Conservation (phyloP, 75 land plant species). For the Pseudotsuga menziesii region DNA sequence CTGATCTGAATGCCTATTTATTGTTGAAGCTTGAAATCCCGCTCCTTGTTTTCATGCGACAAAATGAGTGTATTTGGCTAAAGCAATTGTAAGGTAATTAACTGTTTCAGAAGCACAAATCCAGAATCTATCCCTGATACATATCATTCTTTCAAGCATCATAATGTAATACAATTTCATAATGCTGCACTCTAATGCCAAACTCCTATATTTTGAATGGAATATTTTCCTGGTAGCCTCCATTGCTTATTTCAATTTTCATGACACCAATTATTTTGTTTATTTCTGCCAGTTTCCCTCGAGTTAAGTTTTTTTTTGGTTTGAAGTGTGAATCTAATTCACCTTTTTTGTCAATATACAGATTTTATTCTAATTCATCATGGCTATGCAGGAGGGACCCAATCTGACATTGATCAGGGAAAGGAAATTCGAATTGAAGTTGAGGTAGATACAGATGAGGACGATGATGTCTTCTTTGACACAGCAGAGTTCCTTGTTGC, state of each 20-base stretch:
- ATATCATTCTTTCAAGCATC: neutral
- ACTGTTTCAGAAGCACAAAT: no score
- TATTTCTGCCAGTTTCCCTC: neutral
- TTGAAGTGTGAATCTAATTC: neutral
- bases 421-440: constrained; percentile 8
- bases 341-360: neutral
- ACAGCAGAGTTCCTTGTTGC: constrained; percentile 19
- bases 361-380: neutral
- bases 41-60: neutral
- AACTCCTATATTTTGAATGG: neutral
- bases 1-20: neutral
- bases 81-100: no score
- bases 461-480: constrained; percentile 26
- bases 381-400: constrained; percentile 19
- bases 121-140: no score
- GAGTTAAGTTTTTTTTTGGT: neutral
- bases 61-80: neutral
- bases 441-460: constrained; percentile 30
- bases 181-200: neutral
- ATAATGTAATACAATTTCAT: neutral
- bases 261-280: neutral
- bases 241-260: neutral
- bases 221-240: neutral
- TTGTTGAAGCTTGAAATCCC: neutral
- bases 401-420: constrained; percentile 26